These are phyloP conservation scores for Blastomyces gilchristii DNA, from an alignment of 2,329 filamentous ascomycete species.

Conservation along the genomic window DNA sequence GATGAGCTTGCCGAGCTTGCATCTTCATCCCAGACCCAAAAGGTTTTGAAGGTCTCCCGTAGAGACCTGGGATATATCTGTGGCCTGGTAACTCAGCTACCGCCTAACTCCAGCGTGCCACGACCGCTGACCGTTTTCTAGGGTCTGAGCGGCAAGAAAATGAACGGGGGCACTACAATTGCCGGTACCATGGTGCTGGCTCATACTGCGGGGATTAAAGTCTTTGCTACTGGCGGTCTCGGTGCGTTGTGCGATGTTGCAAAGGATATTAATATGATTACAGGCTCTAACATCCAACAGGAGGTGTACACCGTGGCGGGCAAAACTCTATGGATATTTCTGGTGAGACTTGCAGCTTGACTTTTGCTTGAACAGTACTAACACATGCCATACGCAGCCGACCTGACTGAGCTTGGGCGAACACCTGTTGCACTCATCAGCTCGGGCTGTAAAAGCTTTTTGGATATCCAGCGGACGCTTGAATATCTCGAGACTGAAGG, in stretches of 20 bases:
- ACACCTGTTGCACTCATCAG: constrained; percentile 81
- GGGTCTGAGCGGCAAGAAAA: constrained; percentile 55
- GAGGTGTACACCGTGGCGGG: constrained; percentile 84
- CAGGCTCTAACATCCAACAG: constrained; percentile 20
- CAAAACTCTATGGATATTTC: constrained; percentile 86
- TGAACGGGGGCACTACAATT: constrained; percentile 87
- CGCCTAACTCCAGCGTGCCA: neutral
- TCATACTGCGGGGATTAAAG: constrained; percentile 71
- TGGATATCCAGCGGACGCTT: constrained; percentile 81
- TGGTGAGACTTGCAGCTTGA: constrained; percentile 21
- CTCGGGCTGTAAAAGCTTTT: constrained; percentile 89
- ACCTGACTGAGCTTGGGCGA: constrained; percentile 84
- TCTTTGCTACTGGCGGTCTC: constrained; percentile 91
- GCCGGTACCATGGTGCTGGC: constrained; percentile 88
- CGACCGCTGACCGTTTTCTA: constrained; percentile 23
- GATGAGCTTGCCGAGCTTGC: constrained; percentile 64
- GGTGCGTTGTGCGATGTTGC: constrained; percentile 30
- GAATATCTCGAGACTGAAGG: constrained; percentile 63
- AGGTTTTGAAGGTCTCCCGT: constrained; percentile 71
- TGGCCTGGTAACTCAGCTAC: constrained; percentile 51
- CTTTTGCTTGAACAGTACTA: neutral
- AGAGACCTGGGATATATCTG: constrained; percentile 75
- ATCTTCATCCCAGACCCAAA: constrained; percentile 52
- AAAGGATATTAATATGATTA: too few species aligned
- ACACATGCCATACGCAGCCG: constrained; percentile 43